Evolutionary conservation across 2,329 filamentous ascomycete species (phyloP), one percentile per base, ranked within the genome.

Genomic region (Pseudonectria buxi): DNA sequence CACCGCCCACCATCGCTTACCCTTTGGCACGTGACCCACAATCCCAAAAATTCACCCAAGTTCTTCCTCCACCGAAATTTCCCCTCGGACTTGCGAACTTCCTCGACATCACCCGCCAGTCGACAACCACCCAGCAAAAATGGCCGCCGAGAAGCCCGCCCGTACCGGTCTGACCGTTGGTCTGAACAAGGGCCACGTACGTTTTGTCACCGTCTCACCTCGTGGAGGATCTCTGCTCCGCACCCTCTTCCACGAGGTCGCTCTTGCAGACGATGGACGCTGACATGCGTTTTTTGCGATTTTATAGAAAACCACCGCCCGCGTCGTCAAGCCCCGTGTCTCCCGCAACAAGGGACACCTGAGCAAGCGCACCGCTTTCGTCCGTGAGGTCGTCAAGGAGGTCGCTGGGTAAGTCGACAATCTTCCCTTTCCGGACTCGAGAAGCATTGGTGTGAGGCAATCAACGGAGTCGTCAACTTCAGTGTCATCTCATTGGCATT

Each of bases 301-400:
- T 52, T 45, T 69, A 68, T 69, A 89, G 83, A 89, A 89, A 79
- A 87, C 84, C 69, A 88, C 84, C 56, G 65, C 80, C 57, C 79
- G 86, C 63, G 81, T 83, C 61, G 67, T 71, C 66, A 89, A 88
- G 76, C 78, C 78, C 61, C 79, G 83, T 60, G 78, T 89, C 60
- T 86, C 81, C 62, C 76, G 83, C 58, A 89, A 81, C 74, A 96
- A 95, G 81, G 92, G 92, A 58, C 86, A 92, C 72, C 75, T 94
- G 63, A 94, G 86, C 76, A 95, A 94, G 83, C 83, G 89, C 63
- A 96, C 92, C 58, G 81, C 85, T 59, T 96, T 98, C 73, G 90
- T 96, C 57, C 81, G 92, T 59, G 89, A 95, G 64, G 83, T 98
- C 65, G 87, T 95, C 69, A 94, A 94, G 79, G 92, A 98, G 77